Percentiles rank a stretch among this genome's conserved stretches.
Conservation (phyloP, 805 yeast genomes). For the Saturnispora mendoncae region DNA sequence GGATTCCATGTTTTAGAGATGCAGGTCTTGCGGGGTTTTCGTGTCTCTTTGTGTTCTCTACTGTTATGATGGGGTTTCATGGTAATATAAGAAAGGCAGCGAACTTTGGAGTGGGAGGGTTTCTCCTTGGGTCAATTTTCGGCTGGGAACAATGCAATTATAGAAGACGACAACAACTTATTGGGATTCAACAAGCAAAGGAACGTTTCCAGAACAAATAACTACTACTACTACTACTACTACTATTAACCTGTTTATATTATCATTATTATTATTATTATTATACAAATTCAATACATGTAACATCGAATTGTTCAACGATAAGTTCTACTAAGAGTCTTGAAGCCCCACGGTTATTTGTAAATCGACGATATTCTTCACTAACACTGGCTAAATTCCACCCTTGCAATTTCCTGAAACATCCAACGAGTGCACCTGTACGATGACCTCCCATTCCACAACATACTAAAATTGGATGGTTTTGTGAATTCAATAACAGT, state of each 20-base stretch:
- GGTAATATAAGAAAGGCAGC: conserved; percentile 52
- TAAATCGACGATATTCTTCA: conserved; percentile 89
- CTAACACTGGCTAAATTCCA: conserved; percentile 93
- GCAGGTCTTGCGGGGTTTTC: conserved; percentile 71
- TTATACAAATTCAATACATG: conserved; percentile 30
- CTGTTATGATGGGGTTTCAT: conserved; percentile 58
- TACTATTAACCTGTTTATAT: too few relatives aligned
- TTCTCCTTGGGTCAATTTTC: conserved; percentile 66
- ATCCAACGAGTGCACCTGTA: conserved; percentile 94
- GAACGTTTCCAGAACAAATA: conserved; percentile 30
- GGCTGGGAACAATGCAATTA: conserved; percentile 93
- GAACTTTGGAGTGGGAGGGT: conserved; percentile 80
- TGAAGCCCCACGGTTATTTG: conserved; percentile 81
- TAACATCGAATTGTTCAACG: conserved; percentile 62
- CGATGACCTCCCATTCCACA: conserved; percentile 99
- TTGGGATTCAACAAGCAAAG: conserved; percentile 38
- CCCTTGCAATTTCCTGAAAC: conserved; percentile 85
- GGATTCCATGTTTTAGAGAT: conserved; percentile 72
- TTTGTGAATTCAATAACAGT: conserved; percentile 69
- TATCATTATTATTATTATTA: neutral
- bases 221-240: too few relatives aligned
- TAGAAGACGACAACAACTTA: conserved; percentile 36
- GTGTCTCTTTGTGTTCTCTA: conserved; percentile 60
- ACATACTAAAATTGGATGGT: conserved; percentile 82
- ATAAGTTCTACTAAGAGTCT: conserved; percentile 83